These are phyloP conservation scores for Phytophthora podocarpi DNA, from an alignment of 352 stramenopile genomes.

Conservation along the genomic window DNA sequence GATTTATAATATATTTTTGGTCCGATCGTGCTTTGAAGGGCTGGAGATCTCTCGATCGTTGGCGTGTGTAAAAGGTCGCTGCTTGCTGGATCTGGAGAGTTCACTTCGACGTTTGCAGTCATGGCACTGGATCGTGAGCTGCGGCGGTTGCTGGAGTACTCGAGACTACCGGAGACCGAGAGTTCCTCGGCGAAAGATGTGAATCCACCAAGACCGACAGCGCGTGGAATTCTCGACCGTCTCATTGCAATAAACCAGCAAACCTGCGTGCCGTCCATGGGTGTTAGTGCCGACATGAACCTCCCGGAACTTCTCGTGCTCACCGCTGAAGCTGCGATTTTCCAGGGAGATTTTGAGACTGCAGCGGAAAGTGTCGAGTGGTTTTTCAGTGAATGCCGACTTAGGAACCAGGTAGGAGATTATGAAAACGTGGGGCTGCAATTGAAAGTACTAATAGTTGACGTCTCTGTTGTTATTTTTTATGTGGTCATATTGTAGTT, in stretches of 20 bases:
- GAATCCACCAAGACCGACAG: constrained; percentile 26
- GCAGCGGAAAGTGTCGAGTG: constrained; percentile 61
- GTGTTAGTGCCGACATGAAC: constrained; percentile 33
- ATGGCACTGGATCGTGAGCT: constrained; percentile 68
- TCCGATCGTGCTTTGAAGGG: constrained; percentile 26
- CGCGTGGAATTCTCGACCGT: constrained; percentile 42
- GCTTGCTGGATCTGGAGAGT: neutral
- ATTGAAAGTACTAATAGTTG: neutral
- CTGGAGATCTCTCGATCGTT: constrained; percentile 51
- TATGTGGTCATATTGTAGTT: too few species aligned
- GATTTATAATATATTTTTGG: constrained; percentile 78
- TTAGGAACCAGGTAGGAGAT: constrained; percentile 77
- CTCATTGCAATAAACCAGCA: constrained; percentile 42
- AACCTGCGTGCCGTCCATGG: constrained; percentile 37
- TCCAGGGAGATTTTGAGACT: constrained; percentile 68
- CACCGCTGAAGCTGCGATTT: constrained; percentile 69
- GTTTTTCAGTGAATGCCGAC: constrained; percentile 66
- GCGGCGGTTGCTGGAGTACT: constrained; percentile 51
- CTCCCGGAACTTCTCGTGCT: constrained; percentile 80
- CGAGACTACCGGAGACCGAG: constrained; percentile 38
- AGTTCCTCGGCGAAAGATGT: constrained; percentile 17
- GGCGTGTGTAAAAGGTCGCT: constrained; percentile 23
- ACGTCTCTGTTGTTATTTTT: neutral
- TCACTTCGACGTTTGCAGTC: neutral
- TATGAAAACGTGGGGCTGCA: neutral